phyloP scores from a whole-genome alignment of 495 filamentous ascomycete genomes.

The Elasticomyces elasticus region DNA sequence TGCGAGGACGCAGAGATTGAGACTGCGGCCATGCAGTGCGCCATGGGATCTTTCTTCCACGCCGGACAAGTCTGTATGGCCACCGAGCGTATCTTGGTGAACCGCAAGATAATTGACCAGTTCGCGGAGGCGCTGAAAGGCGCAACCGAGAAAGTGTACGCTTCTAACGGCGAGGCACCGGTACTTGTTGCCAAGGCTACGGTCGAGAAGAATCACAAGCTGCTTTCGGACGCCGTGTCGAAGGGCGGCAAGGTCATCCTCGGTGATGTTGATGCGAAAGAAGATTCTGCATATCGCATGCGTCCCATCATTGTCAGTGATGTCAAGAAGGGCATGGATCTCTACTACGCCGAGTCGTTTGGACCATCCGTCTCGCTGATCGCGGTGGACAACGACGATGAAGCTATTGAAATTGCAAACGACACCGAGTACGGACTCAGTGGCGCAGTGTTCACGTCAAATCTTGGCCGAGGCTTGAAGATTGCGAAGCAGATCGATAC shows the following conservation, averaged over 20 bases:
- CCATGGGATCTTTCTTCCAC: slow-evolving; percentile 34
- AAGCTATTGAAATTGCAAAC: slow-evolving; percentile 33
- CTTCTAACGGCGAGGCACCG: slow-evolving; percentile 35
- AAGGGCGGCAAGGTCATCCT: slow-evolving; percentile 60
- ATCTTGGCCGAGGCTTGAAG: slow-evolving; percentile 29
- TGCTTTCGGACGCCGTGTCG: slow-evolving; percentile 54
- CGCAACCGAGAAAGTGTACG: slow-evolving; percentile 25
- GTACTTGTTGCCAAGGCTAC: slow-evolving; percentile 51
- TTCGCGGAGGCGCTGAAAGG: slow-evolving; percentile 55
- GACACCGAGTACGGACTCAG: slow-evolving; percentile 35
- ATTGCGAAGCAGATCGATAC: slow-evolving; percentile 34
- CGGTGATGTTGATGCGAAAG: slow-evolving; percentile 41
- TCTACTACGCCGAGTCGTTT: slow-evolving; percentile 74
- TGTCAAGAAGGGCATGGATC: slow-evolving; percentile 71
- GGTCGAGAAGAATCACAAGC: slow-evolving; percentile 46
- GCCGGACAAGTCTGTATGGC: slow-evolving; percentile 87
- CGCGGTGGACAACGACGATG: slow-evolving; percentile 36
- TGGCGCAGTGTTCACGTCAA: slow-evolving; percentile 34
- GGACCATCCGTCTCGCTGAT: slow-evolving; percentile 62
- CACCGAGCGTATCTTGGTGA: slow-evolving; percentile 79
- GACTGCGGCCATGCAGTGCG: slow-evolving; percentile 43
- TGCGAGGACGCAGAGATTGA: slow-evolving; percentile 50
- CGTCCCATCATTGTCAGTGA: slow-evolving; percentile 59
- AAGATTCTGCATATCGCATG: slow-evolving; percentile 47
- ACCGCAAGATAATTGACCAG: slow-evolving; percentile 51